These are phyloP conservation scores for Gorgonomyces haynaldii DNA, from an alignment of 192 early-diverging fungal genomes.

Conservation along the genomic window DNA sequence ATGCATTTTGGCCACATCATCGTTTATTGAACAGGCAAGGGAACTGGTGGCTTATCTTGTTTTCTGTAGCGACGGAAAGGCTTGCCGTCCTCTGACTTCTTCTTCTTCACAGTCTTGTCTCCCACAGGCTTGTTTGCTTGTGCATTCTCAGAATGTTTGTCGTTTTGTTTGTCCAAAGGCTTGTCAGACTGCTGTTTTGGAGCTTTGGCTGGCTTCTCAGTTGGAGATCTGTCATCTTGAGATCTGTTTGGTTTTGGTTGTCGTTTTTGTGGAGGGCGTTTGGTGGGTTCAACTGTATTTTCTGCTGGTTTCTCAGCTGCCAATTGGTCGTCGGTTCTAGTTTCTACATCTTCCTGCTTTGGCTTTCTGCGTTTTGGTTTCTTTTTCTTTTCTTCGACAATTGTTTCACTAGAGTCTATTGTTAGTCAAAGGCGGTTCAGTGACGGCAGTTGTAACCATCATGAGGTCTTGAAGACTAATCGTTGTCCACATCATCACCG, in stretches of 20 bases:
- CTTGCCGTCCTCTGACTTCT: not conserved
- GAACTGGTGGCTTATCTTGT: not conserved
- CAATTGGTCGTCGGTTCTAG: no score
- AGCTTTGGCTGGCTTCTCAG: not conserved
- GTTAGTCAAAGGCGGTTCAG: not conserved
- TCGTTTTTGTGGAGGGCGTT: not conserved
- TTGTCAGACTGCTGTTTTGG: not conserved
- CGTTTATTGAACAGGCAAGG: not conserved
- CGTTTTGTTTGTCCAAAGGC: not conserved
- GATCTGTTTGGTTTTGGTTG: not conserved
- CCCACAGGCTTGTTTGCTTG: not conserved
- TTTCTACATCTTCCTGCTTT: no score
- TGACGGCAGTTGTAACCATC: not conserved
- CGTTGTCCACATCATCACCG: no score
- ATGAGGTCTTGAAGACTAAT: not conserved
- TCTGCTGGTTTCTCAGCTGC: not conserved
- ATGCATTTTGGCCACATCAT: not conserved
- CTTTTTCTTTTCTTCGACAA: no score
- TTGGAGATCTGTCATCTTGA: not conserved
- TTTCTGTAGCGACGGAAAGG: not conserved
- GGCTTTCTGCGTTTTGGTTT: no score
- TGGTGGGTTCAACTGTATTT: not conserved
- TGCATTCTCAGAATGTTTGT: not conserved
- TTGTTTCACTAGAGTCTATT: not conserved
- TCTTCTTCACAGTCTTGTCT: not conserved